Percentiles rank a stretch among this genome's conserved stretches.
Evolutionary conservation across 306 rosid genomes (phyloP).

Genomic region (Castanea crenata): DNA sequence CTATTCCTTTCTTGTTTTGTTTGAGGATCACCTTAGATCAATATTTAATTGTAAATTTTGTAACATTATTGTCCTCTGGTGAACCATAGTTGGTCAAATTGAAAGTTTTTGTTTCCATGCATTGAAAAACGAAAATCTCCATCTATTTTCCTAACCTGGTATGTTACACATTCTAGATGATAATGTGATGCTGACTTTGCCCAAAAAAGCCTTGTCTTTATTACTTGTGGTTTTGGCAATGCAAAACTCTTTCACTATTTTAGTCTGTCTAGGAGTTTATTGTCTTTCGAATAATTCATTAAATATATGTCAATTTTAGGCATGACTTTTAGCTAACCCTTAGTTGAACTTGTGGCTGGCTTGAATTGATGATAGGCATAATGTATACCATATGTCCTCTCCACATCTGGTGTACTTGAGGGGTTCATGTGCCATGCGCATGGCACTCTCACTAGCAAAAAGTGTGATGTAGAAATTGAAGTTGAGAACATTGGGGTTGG

Average conservation of each 20-base stretch:
- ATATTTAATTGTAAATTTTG: not conserved
- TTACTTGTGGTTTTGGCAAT: not conserved
- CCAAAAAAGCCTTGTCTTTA: not conserved
- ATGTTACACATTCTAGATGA: not conserved
- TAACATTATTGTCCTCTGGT: not conserved
- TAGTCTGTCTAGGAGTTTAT: not conserved
- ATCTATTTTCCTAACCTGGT: not conserved
- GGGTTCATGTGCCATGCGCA: conserved; percentile 3
- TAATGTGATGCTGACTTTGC: not conserved
- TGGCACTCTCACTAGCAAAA: conserved; percentile 1
- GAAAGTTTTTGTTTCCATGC: not conserved
- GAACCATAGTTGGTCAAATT: not conserved
- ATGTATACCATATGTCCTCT: not conserved
- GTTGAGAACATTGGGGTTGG: not conserved
- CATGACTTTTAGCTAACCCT: not conserved
- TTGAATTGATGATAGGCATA: not conserved
- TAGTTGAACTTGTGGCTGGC: not conserved
- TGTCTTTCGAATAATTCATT: not conserved
- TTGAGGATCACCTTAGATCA: not conserved
- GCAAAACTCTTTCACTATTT: not conserved
- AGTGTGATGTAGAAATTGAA: not conserved
- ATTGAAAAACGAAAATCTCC: not conserved
- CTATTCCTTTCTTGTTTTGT: not conserved
- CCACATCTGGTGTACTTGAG: not conserved
- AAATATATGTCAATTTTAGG: not conserved